phyloP scores from a whole-genome alignment of 2,329 filamentous ascomycete species.

The Pyrenophora seminiperda region DNA sequence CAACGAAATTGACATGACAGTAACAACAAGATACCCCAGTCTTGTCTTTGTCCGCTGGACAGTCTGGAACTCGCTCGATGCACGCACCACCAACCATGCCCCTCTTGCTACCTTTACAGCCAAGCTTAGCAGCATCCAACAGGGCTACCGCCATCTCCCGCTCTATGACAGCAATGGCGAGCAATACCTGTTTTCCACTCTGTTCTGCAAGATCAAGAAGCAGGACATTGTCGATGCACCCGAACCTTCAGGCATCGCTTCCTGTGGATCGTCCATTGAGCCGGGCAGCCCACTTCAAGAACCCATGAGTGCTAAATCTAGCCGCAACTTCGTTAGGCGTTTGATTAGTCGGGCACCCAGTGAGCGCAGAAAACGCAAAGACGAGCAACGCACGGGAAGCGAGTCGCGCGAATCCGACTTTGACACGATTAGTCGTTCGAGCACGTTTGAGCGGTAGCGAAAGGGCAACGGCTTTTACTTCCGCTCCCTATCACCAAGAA shows the following conservation, averaged over 20 bases:
- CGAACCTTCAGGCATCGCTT: slow-evolving; percentile 28
- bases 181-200: slow-evolving; percentile 89
- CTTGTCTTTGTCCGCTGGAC: slow-evolving; percentile 93
- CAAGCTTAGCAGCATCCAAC: slow-evolving; percentile 85
- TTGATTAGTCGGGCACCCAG: slow-evolving; percentile 53
- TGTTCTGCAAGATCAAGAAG: slow-evolving; percentile 86
- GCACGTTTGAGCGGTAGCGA: slow-evolving; percentile 42
- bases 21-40: slow-evolving; percentile 93
- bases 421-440: slow-evolving; percentile 43
- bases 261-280: slow-evolving; percentile 36
- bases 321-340: slow-evolving; percentile 47
- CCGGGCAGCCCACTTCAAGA: slow-evolving; percentile 37
- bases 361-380: slow-evolving; percentile 47
- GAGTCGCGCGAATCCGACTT: slow-evolving; percentile 43
- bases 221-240: slow-evolving; percentile 55
- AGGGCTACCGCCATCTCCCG: slow-evolving; percentile 91
- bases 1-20: slow-evolving; percentile 75
- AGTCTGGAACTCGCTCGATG: slow-evolving; percentile 83
- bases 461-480: slow-evolving; percentile 17
- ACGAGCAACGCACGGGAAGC: slow-evolving; percentile 36
- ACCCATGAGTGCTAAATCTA: slow-evolving; percentile 39
- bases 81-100: slow-evolving; percentile 67
- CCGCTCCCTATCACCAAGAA: slow-evolving; percentile 13
- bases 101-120: slow-evolving; percentile 88
- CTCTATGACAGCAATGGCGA: slow-evolving; percentile 88